Evolutionary conservation across 1,139 yeast species (phyloP), one percentile per base, ranked within the genome.

Genomic region (Hemisphaericaspora xylofermentans): DNA sequence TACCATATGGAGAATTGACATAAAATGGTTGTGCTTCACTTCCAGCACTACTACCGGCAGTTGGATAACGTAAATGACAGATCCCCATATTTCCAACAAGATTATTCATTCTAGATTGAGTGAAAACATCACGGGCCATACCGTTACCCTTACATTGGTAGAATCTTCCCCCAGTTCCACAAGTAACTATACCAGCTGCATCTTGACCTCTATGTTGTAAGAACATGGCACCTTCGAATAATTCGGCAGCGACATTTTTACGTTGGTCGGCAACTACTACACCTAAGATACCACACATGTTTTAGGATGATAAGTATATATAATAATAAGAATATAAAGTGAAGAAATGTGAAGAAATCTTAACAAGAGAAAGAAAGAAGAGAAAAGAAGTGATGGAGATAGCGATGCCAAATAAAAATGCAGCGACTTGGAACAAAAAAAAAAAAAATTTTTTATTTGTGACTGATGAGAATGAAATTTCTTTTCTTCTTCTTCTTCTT

Each of bases 61-160:
- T 93, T 37, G 99, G 99, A 59, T 93, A 93, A 56, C 99, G 78
- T 58, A 93, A 72, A 62, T 93, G 99, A 29, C 93, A 91, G 49
- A 93, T 79, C 45, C 98, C 99, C 94, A 91, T 88, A 60, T 85
- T 87, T 25, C 99, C 99, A 39, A 84, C 82, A 42, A 94, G 74
- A 38, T 88, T 88, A 41, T 69, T 60, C 80, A 93, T 80, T 58
- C 97, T 77, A 39, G 72, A 69, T 59, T 83, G 87, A 38, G 96
- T 89, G 78, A 93, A 93, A 28, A 93, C 98, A 58, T 93, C 98
- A 56, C 95, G 79, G 43, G 96, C 98, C 97, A 94, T 88, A 49
- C 99, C 99, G 63, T 89, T 93, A 52, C 99, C 99, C 68, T 93
- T 93, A 66, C 98, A 93, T 68, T 93, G 98, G 68, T 88, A 91